phyloP scores from a whole-genome alignment of 305 asterid genomes.

The Withania somnifera region DNA sequence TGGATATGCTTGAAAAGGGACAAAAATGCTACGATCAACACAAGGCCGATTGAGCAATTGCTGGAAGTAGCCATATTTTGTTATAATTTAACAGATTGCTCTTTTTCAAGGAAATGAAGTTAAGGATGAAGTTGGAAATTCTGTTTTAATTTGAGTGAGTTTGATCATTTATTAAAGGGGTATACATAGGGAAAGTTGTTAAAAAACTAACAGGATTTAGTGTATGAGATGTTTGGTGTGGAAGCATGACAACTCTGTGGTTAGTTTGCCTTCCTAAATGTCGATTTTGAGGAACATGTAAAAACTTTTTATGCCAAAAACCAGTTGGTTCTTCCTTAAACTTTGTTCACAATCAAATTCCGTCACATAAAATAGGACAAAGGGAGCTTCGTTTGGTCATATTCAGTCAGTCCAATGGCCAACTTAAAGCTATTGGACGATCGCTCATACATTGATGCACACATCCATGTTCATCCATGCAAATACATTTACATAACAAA shows the following conservation, averaged over 20 bases:
- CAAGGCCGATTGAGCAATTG: not conserved
- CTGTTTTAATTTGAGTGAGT: not conserved
- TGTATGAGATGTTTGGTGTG: not conserved
- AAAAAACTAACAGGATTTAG: not conserved
- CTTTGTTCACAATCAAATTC: not conserved
- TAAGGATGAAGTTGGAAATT: too few relatives aligned
- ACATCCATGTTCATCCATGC: too few relatives aligned
- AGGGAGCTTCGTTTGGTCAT: too few relatives aligned
- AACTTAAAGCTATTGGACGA: too few relatives aligned
- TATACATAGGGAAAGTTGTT: not conserved
- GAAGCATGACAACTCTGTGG: not conserved
- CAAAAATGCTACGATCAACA: not conserved
- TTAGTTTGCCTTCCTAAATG: too few relatives aligned
- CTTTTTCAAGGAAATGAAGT: not conserved
- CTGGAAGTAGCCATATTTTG: not conserved
- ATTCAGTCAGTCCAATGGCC: too few relatives aligned
- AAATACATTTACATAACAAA: too few relatives aligned
- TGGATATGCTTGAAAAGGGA: not conserved
- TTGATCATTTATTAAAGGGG: not conserved
- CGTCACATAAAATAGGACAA: not conserved
- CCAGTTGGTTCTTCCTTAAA: rapidly evolving
- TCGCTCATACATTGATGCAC: too few relatives aligned
- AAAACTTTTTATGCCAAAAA: not conserved
- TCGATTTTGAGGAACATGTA: not conserved
- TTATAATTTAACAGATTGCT: not conserved